These are phyloP conservation scores for Paecilomyces niveus DNA, from an alignment of 2,329 filamentous ascomycete genomes.

Conservation along the genomic window DNA sequence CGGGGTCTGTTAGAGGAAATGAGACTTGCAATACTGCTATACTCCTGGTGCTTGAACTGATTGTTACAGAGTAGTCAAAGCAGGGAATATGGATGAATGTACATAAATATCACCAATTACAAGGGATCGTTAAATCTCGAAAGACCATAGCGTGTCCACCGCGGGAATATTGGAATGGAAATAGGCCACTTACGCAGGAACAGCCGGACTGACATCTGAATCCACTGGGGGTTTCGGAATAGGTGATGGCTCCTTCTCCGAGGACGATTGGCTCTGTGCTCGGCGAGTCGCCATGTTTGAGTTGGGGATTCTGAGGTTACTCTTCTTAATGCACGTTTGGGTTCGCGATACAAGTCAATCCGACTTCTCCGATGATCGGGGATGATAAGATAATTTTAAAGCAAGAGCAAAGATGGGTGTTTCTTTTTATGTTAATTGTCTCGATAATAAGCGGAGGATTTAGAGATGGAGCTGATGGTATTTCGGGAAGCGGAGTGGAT, in stretches of 20 bases:
- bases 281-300: slow-evolving; percentile 25
- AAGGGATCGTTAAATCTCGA: background rate
- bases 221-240: slow-evolving; percentile 41
- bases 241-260: slow-evolving; percentile 22
- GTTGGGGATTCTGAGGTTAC: background rate
- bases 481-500: background rate
- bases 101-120: background rate
- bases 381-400: background rate
- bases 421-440: background rate
- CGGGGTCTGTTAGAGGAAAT: background rate
- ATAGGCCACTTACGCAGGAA: slow-evolving; percentile 59
- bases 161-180: too few species aligned
- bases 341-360: background rate
- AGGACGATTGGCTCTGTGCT: slow-evolving; percentile 21
- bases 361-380: background rate
- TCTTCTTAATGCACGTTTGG: background rate
- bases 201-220: slow-evolving; percentile 73
- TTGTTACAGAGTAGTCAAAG: background rate
- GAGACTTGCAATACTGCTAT: background rate
- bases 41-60: background rate
- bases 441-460: background rate
- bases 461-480: background rate
- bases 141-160: too few species aligned
- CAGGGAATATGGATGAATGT: background rate
- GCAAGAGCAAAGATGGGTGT: background rate